Base-by-base conservation (phyloP, 805 yeast species). In the Danielia oregonensis region DNA sequence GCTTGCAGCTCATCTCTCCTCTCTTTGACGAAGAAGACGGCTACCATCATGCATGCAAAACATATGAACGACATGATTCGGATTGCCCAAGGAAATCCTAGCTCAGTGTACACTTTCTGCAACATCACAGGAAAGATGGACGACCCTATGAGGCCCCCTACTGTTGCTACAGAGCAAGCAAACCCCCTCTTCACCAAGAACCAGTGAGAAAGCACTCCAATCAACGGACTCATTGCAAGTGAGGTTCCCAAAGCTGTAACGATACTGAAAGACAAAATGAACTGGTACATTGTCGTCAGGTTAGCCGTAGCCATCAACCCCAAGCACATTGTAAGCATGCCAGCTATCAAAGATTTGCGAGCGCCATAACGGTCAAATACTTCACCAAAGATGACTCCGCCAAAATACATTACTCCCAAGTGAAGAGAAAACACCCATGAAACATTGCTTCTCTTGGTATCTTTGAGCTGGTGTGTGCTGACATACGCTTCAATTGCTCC, bases 51-150 rank as follows among this genome's bases (percentile, higher is more conserved):
- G 34, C 74, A 65, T 5, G 49, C 62, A 4, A 68, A 44, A 39
- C 72, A 70, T 8, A 74, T 50, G 42, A 76, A 67, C 0, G 74
- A 75, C 30, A 74, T 54, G 11, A 66, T 57, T 32, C 82, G 60
- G 28, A 72, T 60, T 3, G 76, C 70, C 81, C 82, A 76, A 8
- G 59, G 62, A 45, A 72, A 75, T 1, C 82, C 82, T 16, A 73
- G 61, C 10, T 53, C 47, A 2, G 49, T 51, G 43, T 75, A 79
- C 18, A 79, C 52, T 21, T 63, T 59, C 41, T 76, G 66, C 42
- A 79, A 62, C 55, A 76, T 65, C 32, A 76, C 55, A 3, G 83
- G 80, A 57, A 79, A 70, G 6, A 8, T 69, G 45, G 36, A 75
- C 61, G 78, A 76, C 4, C 81, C 81, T 8, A 73, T 46, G 4